Conservation (phyloP, 2,329 filamentous ascomycete species). For the Pseudocercospora musae region DNA sequence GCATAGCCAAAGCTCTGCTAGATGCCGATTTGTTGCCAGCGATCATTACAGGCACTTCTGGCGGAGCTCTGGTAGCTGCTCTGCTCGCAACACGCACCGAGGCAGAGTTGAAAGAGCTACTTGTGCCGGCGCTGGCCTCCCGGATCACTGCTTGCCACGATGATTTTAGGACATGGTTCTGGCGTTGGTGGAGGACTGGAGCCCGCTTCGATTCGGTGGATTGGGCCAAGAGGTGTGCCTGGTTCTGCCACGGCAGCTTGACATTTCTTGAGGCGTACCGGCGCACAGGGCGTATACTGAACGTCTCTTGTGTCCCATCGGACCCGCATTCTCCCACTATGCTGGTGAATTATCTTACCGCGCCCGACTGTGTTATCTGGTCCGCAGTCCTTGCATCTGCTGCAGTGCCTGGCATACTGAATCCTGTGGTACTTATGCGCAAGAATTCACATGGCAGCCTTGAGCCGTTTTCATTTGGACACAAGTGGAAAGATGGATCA, state of each 20-base stretch:
- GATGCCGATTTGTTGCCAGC: slow-evolving; percentile 83
- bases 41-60: slow-evolving; percentile 94
- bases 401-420: slow-evolving; percentile 91
- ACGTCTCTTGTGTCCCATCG: slow-evolving; percentile 92
- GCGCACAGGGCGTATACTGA: slow-evolving; percentile 87
- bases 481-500: slow-evolving; percentile 99
- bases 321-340: slow-evolving; percentile 93
- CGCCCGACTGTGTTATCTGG: slow-evolving; percentile 97
- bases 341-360: slow-evolving; percentile 90
- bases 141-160: slow-evolving; percentile 86
- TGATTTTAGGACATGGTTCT: slow-evolving; percentile 68
- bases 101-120: slow-evolving; percentile 78
- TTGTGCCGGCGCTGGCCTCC: slow-evolving; percentile 81
- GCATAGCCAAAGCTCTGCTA: slow-evolving; percentile 82
- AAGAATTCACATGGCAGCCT: slow-evolving; percentile 75
- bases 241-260: slow-evolving; percentile 88
- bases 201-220: slow-evolving; percentile 91
- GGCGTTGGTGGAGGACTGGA: slow-evolving; percentile 86
- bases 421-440: slow-evolving; percentile 89
- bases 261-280: slow-evolving; percentile 95
- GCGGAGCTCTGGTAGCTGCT: slow-evolving; percentile 84
- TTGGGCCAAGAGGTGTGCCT: slow-evolving; percentile 80
- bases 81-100: slow-evolving; percentile 87
- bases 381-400: slow-evolving; percentile 92
- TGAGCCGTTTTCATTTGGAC: slow-evolving; percentile 89